Conservation (phyloP, 768 basidiomycete genomes). For the Epithele typhae region DNA sequence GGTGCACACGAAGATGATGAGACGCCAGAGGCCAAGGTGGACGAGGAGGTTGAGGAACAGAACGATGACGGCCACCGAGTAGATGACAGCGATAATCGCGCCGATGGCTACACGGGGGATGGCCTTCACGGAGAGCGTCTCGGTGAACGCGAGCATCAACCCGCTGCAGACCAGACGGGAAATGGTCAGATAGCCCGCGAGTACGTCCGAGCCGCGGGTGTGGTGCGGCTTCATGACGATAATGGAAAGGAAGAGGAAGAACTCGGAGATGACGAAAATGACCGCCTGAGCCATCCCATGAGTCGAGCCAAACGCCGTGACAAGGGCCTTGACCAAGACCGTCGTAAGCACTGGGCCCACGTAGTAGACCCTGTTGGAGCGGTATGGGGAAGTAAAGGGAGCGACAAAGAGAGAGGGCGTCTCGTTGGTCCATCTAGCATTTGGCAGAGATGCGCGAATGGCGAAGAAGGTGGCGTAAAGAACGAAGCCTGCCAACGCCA, state of each 20-base stretch:
- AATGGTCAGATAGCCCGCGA: constrained; percentile 61
- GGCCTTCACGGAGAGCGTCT: constrained; percentile 55
- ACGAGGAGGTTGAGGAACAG: constrained; percentile 53
- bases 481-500: constrained; percentile 47
- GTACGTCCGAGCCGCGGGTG: constrained; percentile 66
- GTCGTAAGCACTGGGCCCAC: constrained; percentile 52
- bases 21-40: constrained; percentile 21
- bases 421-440: constrained; percentile 1
- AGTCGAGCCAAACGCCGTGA: constrained; percentile 62
- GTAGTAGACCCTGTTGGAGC: constrained; percentile 63
- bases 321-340: constrained; percentile 62
- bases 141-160: constrained; percentile 73
- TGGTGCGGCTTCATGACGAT: constrained; percentile 58
- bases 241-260: constrained; percentile 48
- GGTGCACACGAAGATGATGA: constrained; percentile 14
- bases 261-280: constrained; percentile 62
- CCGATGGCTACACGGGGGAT: constrained; percentile 84
- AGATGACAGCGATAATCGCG: constrained; percentile 65
- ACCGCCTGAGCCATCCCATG: constrained; percentile 69
- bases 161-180: constrained; percentile 67
- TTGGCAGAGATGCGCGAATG: constrained; percentile 31
- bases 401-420: constrained; percentile 33
- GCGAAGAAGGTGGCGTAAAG: constrained; percentile 44
- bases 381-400: constrained; percentile 66
- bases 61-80: constrained; percentile 64